phyloP scores from a whole-genome alignment of 257 asterid species.

The Nicotiana paniculata region DNA sequence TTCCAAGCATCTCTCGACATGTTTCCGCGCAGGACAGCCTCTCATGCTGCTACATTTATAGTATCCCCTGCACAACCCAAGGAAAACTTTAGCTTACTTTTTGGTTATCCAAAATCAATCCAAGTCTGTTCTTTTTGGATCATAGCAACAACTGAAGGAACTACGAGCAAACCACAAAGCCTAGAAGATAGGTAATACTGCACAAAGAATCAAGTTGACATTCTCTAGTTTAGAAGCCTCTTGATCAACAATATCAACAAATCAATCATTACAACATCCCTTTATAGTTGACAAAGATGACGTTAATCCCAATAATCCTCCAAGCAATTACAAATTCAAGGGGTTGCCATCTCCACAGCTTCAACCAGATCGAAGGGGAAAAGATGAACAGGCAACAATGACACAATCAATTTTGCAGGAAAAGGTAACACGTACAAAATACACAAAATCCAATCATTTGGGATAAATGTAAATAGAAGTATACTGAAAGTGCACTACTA shows the following conservation, averaged over 20 bases:
- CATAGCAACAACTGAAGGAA: neutral
- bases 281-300: neutral
- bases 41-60: conserved; percentile 95
- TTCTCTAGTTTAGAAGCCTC: neutral
- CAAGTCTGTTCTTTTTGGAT: neutral
- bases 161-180: neutral
- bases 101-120: neutral
- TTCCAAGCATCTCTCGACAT: conserved; percentile 89
- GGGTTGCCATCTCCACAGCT: neutral
- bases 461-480: neutral
- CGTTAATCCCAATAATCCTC: neutral
- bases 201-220: neutral
- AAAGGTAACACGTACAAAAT: neutral
- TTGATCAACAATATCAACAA: neutral
- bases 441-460: neutral
- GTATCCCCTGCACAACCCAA: conserved; percentile 61
- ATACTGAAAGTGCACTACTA: neutral
- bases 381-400: neutral
- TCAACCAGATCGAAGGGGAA: neutral
- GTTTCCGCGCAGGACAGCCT: conserved; percentile 97
- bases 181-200: neutral
- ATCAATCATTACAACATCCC: neutral
- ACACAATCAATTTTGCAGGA: neutral
- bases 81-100: neutral
- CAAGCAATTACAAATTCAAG: neutral